Evolutionary conservation across 1,284 basidiomycete genomes (phyloP), one percentile per base, ranked within the genome.

Genomic region (Pseudozyma thailandica): DNA sequence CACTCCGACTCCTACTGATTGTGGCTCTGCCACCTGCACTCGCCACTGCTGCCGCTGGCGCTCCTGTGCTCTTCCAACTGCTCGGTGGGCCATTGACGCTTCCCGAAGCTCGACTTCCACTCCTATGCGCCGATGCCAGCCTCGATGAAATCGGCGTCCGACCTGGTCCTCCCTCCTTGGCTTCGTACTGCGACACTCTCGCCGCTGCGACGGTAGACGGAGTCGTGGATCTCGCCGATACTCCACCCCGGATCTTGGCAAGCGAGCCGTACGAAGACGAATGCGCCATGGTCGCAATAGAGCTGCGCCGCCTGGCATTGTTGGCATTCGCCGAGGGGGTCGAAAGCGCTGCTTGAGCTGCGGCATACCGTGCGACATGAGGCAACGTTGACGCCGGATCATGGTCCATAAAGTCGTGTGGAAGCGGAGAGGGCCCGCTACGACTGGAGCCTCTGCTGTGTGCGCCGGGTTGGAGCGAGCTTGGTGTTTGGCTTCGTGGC

Each of bases 1-100:
- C 96, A 94, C 82, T 96, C 93, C 33, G 98, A 86, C 56, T 96
- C 93, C 79, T 98, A 94, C 13, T 28, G 35, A 51, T 28, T 25
- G 35, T 33, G 5, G 41, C 25, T 26, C 38, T 16, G 15, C n/a
- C 46, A n/a, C 42, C 28, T 30, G 15, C 23, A 21, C 31, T n/a
- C 31, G 21, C 46, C 23, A 15, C 21, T 23, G 15, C 18, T 38
- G 27, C 33, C 25, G 46, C 46, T 20, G 33, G 15, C n/a, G 30
- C 31, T 38, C n/a, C 21, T 1, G 59, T 30, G 6, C 35, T 41
- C 54, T 72, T 72, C 69, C 69, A 72, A 18, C 58, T 58, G 20
- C 63, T 61, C 21, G 69, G 69, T 7, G 69, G 62, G 13, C 62
- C 69, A 12, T 49, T 60, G 12, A 56, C 52, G 46, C 68, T 71